Evolutionary conservation across 2,329 filamentous ascomycete species (phyloP), one percentile per base, ranked within the genome.

Genomic region (Graphiopsis chlorocephala): DNA sequence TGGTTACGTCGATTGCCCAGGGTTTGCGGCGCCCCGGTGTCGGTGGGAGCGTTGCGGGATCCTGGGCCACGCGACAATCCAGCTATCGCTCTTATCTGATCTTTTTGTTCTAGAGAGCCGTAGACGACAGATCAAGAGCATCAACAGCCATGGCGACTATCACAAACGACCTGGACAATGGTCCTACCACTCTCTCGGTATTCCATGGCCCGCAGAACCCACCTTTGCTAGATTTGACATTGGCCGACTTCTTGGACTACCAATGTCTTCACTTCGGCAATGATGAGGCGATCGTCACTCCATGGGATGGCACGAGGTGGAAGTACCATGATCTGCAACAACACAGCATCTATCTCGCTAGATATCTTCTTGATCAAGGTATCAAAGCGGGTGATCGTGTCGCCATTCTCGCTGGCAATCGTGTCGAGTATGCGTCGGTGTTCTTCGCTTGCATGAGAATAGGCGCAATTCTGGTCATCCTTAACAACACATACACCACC

Each of bases 401-500:
- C 29, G 90, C 86, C 31, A 88, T 93, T 68, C 91, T 92, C 87
- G 89, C 90, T 68, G 80, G 84, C 4, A 85, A 86, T 68, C 84
- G 83, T 68, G 82, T 85, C 66, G 81, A 85, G 68, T 85, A 90
- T 31, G 77, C 78, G 53, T 84, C 89, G 2, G 83, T 92, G 17
- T 91, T 92, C 80, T 92, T 92, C 69, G 89, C 88, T 3, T 88
- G 87, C 12, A 86, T 88, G 47, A 72, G 77, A 55, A 69, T 81
- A 14, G 79, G 79, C 2, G 78, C 78, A 1, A 76, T 81, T 38
- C 80, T 93, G 61, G 90, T 93, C 29, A 91, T 93, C 52, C 80
- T 93, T 69, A 93, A 93, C 79, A 93, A 92, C 78, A 93, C 90
- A 0, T 93, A 93, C 74, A 93, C 90, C 1, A 83, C 88, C 2